Evolutionary conservation across 225 moss, liverwort and hornwort genomes (phyloP), one percentile per base, ranked within the genome.

Genomic region (Pseudoscleropodium purum): DNA sequence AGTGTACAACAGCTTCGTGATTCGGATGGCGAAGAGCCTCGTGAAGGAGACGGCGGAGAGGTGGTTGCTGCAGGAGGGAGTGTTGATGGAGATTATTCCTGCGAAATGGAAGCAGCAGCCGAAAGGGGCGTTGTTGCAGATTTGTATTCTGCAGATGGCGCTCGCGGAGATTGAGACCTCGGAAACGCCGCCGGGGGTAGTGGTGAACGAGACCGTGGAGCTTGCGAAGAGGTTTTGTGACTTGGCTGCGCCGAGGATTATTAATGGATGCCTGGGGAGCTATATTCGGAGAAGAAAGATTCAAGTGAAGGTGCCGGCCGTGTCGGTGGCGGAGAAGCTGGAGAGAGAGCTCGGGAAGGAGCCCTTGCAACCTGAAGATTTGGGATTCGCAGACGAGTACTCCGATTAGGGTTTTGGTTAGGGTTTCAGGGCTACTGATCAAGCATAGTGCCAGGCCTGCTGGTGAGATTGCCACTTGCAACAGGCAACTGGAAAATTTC

Each of bases 121-220:
- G 10, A 92, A 92, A 65, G 88, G 89, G 47, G 96, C 94, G 27
- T 76, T 93, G n/a, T 54, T 97, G 85, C 96, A 96, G 57, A 91
- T 96, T 18, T 95, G 96, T n/a, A 93, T 97, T 41, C 82, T 97
- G 84, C 96, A 97, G 62, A 88, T 97, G 90, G 96, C 96, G 31
- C 87, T 97, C 14, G 95, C 96, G 6, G 96, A 97, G 75, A 91
- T 97, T 13, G 96, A 96, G 79, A 92, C 90, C 57, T 87, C 93
- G 54, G 93, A 91, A 2, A 92, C 92, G 20, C 90, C 95, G 2
- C 93, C 91, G 4, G 91, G 92, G 25, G 93, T 97, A 49, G 89
- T 97, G 66, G 95, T 96, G 41, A 97, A 97, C 45, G 96, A 97
- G 86, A 94, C 94, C 27, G 95, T 97, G 81, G 96, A 97, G 88